Evolutionary conservation across 805 yeast genomes (phyloP).

Genomic region (Ogataea nakhonphanomensis): DNA sequence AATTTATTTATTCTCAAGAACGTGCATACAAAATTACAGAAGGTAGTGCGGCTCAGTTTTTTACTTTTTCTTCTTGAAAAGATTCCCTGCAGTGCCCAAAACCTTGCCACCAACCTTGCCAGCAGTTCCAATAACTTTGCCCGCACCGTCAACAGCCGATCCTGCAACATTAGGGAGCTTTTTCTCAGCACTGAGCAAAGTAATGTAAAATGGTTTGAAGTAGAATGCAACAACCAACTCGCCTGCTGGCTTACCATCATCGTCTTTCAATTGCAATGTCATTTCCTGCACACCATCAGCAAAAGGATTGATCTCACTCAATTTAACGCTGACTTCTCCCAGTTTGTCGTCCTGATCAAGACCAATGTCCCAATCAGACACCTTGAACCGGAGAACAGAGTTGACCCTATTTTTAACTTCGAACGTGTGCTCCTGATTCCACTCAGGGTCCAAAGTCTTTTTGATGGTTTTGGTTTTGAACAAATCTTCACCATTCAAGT

Average conservation of each 20-base stretch:
- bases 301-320: slow-evolving; percentile 60
- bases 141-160: slow-evolving; percentile 39
- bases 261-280: slow-evolving; percentile 51
- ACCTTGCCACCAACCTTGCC: slow-evolving; percentile 44
- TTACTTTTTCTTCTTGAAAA: slow-evolving; percentile 29
- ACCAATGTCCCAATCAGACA: slow-evolving; percentile 93
- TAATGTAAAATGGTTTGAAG: slow-evolving; percentile 70
- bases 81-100: slow-evolving; percentile 43
- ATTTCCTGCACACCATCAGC: slow-evolving; percentile 40
- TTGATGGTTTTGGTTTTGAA: slow-evolving; percentile 77
- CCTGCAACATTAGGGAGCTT: slow-evolving; percentile 35
- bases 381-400: slow-evolving; percentile 52
- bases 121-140: slow-evolving; percentile 45
- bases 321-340: slow-evolving; percentile 58
- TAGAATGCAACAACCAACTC: slow-evolving; percentile 51
- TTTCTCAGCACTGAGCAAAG: slow-evolving; percentile 38
- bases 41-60: background rate
- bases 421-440: slow-evolving; percentile 68
- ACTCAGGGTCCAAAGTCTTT: slow-evolving; percentile 86
- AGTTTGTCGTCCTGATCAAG: slow-evolving; percentile 78
- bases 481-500: slow-evolving; percentile 59
- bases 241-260: slow-evolving; percentile 60
- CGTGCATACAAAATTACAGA: slow-evolving; percentile 3
- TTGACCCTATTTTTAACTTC: slow-evolving; percentile 60
- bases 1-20: slow-evolving; percentile 1